phyloP scores from a whole-genome alignment of 148 eudicot genomes.

The Gaultheria prostrata region DNA sequence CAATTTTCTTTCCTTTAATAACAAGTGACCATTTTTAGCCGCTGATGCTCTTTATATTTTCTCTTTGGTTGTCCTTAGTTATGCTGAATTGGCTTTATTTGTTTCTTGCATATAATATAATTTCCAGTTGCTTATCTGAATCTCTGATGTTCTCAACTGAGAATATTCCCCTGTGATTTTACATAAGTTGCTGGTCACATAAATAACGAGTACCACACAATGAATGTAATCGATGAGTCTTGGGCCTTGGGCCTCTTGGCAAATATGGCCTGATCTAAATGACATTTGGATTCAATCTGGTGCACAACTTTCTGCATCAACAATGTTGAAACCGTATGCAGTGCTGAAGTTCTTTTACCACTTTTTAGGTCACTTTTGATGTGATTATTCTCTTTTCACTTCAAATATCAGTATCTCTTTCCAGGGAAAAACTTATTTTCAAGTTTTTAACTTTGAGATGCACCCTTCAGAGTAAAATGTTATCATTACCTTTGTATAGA shows the following conservation, averaged over 20 bases:
- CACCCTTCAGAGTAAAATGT: background rate
- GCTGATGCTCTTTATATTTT: background rate
- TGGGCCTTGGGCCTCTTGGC: no score
- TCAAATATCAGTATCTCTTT: background rate
- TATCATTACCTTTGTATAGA: background rate
- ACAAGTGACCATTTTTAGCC: background rate
- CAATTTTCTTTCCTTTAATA: background rate
- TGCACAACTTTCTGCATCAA: background rate
- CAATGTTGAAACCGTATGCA: background rate
- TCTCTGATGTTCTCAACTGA: background rate
- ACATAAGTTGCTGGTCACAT: background rate
- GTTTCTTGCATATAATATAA: background rate
- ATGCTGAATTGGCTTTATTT: background rate
- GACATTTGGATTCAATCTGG: background rate
- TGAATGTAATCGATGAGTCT: no score
- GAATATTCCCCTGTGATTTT: background rate
- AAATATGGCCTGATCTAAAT: background rate
- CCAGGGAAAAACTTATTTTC: background rate
- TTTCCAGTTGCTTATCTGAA: background rate
- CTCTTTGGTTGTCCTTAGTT: background rate
- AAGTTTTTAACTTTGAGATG: background rate
- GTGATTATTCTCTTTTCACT: background rate
- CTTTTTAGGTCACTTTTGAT: background rate
- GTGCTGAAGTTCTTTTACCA: background rate
- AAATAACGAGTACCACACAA: background rate